phyloP scores from a whole-genome alignment of 805 yeast species.

The Wickerhamomyces rabaulensis region DNA sequence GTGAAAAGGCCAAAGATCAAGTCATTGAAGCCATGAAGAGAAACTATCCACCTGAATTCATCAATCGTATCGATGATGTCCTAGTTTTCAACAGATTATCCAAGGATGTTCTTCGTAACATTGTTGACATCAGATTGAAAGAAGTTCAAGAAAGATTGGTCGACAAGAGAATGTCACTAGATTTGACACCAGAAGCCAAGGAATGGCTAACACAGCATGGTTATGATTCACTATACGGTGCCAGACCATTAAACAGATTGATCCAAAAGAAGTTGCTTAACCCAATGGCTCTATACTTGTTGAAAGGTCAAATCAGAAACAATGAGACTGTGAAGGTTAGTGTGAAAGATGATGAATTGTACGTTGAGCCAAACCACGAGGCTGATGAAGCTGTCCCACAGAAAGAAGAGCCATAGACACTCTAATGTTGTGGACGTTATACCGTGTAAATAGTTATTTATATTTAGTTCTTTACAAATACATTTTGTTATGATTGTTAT shows the following conservation, averaged over 20 bases:
- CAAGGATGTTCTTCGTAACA: constrained; percentile 63
- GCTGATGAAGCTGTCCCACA: constrained; percentile 23
- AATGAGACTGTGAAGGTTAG: constrained; percentile 50
- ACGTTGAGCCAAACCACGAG: constrained; percentile 42
- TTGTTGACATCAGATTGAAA: constrained; percentile 76
- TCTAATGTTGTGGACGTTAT: neutral
- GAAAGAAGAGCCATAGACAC: neutral
- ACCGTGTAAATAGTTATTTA: too few species aligned
- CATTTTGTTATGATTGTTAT: neutral
- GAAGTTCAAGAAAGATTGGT: constrained; percentile 77
- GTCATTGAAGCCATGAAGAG: constrained; percentile 66
- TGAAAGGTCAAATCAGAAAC: constrained; percentile 69
- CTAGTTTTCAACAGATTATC: constrained; percentile 88
- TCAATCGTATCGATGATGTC: constrained; percentile 92
- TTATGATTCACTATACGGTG: constrained; percentile 90
- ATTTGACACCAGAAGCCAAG: constrained; percentile 59
- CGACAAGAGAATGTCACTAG: constrained; percentile 69
- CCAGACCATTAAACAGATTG: constrained; percentile 90
- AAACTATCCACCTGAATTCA: constrained; percentile 89
- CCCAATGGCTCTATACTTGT: constrained; percentile 76
- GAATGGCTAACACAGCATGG: constrained; percentile 80
- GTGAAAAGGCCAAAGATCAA: constrained; percentile 43
- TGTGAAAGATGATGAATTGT: constrained; percentile 38
- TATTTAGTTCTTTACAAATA: too few species aligned
- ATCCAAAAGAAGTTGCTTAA: constrained; percentile 81